Base-by-base conservation (phyloP, 2,329 filamentous ascomycete genomes). In the Purpureocillium takamizusanense region DNA sequence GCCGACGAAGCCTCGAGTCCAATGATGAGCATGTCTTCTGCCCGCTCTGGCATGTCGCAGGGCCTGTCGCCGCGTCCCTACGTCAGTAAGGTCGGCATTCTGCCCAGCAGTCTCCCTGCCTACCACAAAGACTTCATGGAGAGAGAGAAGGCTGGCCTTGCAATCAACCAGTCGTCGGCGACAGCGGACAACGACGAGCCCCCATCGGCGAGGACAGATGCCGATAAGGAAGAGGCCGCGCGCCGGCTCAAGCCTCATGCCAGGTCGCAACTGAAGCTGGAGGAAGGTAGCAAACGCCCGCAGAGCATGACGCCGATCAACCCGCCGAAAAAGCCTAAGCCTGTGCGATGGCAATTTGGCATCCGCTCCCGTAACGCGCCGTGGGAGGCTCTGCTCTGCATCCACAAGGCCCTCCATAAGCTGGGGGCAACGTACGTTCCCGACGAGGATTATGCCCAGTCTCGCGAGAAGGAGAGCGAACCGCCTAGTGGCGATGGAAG, bases 331-430 rank as follows among this genome's bases (percentile, higher is more conserved):
- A 88, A 86, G 59, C 64, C 72, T 5, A 88, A 86, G 54, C 84
- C 84, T 1, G 86, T 89, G 13, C 86, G 90, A 48, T 98, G 92
- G 92, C 92, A 98, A 58, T 98, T 98, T 56, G 92, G 92, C 40
- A 98, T 98, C 44, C 78, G 92, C 29, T 95, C 87, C 33, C 80
- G 92, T 35, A 98, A 97, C 54, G 84, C 87, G 40, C 92, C 92
- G 1, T 87, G 89, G 52, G 92, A 98, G 59, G 92, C 92, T 0
- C 83, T 98, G 60, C 69, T 94, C 18, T 95, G 90, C 53, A 92
- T 98, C 40, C 95, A 95, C 69, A 88, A 90, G 58, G 89, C 92
- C 1, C 68, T 98, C 32, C 72, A 81, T 43, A 89, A 89, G 48
- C 81, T 95, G 53, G 89, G 87, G 25, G 92, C 89, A 11, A 81